These are phyloP conservation scores for Colletotrichum scovillei DNA, from an alignment of 2,329 filamentous ascomycete species.

Conservation along the genomic window DNA sequence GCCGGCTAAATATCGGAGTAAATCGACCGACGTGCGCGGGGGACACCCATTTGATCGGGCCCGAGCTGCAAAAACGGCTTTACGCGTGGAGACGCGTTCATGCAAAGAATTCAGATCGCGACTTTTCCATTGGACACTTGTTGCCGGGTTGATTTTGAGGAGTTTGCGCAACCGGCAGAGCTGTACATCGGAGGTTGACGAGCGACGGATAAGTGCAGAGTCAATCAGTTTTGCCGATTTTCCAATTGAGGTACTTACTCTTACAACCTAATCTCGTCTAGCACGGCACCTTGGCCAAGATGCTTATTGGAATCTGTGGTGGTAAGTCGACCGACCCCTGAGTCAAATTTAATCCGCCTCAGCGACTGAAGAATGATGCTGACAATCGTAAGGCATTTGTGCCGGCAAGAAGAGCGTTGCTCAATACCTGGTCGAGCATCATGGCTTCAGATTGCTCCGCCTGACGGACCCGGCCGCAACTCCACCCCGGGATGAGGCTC, in stretches of 20 bases:
- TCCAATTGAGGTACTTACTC: too few relatives aligned
- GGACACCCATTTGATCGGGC: neutral
- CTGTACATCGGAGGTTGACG: neutral
- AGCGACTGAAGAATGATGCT: neutral
- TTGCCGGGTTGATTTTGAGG: slow-evolving; percentile 22
- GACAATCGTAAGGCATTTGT: slow-evolving; percentile 77
- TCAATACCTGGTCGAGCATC: slow-evolving; percentile 84
- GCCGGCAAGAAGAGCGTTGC: slow-evolving; percentile 92
- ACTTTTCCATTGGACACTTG: slow-evolving; percentile 14
- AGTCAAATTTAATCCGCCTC: slow-evolving; percentile 34
- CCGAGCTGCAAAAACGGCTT: slow-evolving; percentile 5
- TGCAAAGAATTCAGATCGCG: neutral
- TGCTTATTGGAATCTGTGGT: slow-evolving; percentile 83
- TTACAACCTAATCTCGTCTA: neutral
- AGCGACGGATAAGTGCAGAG: neutral
- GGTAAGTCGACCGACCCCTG: slow-evolving; percentile 56
- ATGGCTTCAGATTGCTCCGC: slow-evolving; percentile 81
- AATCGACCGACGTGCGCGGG: neutral
- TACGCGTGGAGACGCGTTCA: slow-evolving; percentile 27
- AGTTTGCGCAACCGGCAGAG: slow-evolving; percentile 7
- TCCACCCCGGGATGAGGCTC: slow-evolving; percentile 14
- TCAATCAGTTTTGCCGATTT: neutral
- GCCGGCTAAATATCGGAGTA: slow-evolving; percentile 27
- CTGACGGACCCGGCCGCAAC: slow-evolving; percentile 51
- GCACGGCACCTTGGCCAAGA: slow-evolving; percentile 47